Conservation (phyloP, 306 rosid genomes). For the Gastrolobium villosum region DNA sequence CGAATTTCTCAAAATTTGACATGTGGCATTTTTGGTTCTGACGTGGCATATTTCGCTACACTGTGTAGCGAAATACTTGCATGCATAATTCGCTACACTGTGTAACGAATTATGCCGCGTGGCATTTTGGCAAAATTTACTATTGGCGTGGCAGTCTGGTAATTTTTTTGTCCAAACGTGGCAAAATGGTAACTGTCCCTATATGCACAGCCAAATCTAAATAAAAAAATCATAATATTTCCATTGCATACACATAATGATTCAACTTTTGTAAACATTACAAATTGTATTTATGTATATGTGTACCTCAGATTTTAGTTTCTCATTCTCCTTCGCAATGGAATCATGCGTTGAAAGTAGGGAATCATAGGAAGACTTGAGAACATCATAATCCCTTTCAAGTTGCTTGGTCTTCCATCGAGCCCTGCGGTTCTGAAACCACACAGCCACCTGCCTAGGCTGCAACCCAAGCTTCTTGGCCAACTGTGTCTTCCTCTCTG, state of each 20-base stretch:
- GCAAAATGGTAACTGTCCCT: no score
- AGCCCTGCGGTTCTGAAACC: conserved; percentile 99
- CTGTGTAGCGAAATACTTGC: no score
- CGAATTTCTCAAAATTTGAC: no score
- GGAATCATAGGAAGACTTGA: conserved; percentile 85
- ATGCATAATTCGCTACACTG: no score
- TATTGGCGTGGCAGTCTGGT: no score
- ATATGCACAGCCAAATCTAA: conserved; percentile 35
- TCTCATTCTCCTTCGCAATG: conserved; percentile 80
- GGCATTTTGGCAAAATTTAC: no score
- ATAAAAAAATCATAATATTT: not conserved
- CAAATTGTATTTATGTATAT: not conserved
- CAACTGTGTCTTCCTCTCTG: conserved; percentile 86
- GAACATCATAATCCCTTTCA: conserved; percentile 93
- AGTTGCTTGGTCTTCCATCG: conserved; percentile 99
- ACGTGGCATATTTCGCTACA: no score
- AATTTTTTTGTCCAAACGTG: no score
- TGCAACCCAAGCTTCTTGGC: conserved; percentile 97
- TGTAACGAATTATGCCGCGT: no score
- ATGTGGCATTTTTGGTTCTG: no score
- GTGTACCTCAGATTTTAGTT: conserved; percentile 88
- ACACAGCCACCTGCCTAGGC: conserved; percentile 98
- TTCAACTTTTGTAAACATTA: conserved; percentile 11
- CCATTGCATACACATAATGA: conserved; percentile 8
- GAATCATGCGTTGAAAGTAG: conserved; percentile 76